These are phyloP conservation scores for Salix caprea DNA, from an alignment of 345 rosid genomes.

Conservation along the genomic window DNA sequence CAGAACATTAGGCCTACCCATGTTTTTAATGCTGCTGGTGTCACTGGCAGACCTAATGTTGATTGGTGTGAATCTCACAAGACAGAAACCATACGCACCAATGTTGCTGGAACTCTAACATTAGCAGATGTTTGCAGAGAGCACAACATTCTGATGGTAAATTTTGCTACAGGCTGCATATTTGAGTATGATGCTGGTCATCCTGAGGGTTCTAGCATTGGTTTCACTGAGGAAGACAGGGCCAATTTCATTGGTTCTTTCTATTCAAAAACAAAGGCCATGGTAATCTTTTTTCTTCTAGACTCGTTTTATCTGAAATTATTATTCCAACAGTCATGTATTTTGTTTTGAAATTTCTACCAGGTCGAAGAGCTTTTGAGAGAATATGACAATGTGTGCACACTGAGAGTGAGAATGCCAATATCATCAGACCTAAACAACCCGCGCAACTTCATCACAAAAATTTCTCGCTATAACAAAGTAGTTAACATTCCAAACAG, in stretches of 20 bases:
- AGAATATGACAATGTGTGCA: constrained; percentile 70
- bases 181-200: constrained; percentile 65
- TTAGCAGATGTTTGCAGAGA: constrained; percentile 78
- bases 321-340: not conserved
- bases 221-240: constrained; percentile 65
- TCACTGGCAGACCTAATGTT: constrained; percentile 75
- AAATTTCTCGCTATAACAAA: constrained; percentile 62
- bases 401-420: constrained; percentile 69
- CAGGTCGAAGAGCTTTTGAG: constrained; percentile 70
- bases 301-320: not conserved
- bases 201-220: constrained; percentile 57
- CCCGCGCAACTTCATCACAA: constrained; percentile 70
- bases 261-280: constrained; percentile 81
- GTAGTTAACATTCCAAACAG: constrained; percentile 81
- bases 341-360: not conserved
- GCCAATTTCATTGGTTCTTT: constrained; percentile 74
- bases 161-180: constrained; percentile 79
- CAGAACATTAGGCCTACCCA: constrained; percentile 59
- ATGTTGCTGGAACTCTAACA: constrained; percentile 69
- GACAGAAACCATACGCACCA: constrained; percentile 65
- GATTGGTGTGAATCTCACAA: constrained; percentile 82
- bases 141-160: constrained; percentile 55
- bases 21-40: constrained; percentile 78
- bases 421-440: constrained; percentile 71
- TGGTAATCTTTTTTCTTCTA: constrained; percentile 32